A percentile compares a stretch with the other conserved stretches of the same genome.
Conservation (phyloP, 805 yeast genomes). For the Saturnispora dispora region DNA sequence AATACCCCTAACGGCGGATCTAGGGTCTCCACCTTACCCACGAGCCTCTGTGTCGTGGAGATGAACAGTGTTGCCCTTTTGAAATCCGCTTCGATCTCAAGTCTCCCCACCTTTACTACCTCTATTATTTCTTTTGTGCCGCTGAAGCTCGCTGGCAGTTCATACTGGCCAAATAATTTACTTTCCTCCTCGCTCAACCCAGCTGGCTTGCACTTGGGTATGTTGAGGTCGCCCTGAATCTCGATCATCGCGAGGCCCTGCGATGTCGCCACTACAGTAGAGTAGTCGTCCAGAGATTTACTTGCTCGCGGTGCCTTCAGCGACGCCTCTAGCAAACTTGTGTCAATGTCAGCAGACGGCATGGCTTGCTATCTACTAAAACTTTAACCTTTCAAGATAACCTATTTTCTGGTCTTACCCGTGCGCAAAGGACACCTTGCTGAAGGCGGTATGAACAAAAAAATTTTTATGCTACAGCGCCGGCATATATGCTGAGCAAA, state of each 20-base stretch:
- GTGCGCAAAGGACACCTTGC: background rate
- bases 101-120: conserved; percentile 38
- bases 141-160: conserved; percentile 12
- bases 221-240: conserved; percentile 63
- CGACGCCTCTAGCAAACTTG: background rate
- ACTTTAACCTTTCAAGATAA: background rate
- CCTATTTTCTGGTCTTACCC: too few relatives aligned
- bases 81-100: conserved; percentile 37
- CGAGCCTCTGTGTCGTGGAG: conserved; percentile 60
- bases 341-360: background rate
- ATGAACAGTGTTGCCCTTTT: conserved; percentile 48
- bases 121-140: conserved; percentile 15
- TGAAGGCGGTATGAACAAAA: too few relatives aligned
- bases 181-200: conserved; percentile 28
- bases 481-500: too few relatives aligned
- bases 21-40: conserved; percentile 51
- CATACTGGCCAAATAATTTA: conserved; percentile 28
- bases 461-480: too few relatives aligned
- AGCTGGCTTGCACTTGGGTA: conserved; percentile 32
- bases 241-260: conserved; percentile 55
- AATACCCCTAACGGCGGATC: conserved; percentile 61
- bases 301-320: background rate
- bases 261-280: conserved; percentile 31
- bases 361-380: background rate
- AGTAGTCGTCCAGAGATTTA: background rate